Base-by-base conservation (phyloP, 164 flowering plant species). In the Umbilicus rupestris region DNA sequence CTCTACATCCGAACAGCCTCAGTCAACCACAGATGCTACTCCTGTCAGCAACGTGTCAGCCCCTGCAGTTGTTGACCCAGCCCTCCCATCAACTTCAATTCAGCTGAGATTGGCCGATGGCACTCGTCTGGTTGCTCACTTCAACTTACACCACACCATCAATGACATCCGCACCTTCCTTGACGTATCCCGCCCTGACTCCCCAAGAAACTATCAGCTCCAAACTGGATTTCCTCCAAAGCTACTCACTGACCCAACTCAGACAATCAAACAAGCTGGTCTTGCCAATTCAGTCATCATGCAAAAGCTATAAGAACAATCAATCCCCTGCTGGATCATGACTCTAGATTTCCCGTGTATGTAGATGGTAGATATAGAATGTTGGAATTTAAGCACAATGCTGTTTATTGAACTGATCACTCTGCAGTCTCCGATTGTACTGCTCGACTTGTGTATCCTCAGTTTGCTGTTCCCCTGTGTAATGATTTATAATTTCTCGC, bases 161-260 rank as follows among this genome's bases (percentile, higher is more conserved):
- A 77, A 68, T 42, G 89, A 93, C 72, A 81, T 93, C 39, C 91
- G 89, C 17, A 69, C 76, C 63, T 88, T 87, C 77, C 81, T 92
- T 47, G 92, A 91, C 75, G 89, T 97, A 24, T 86, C 95, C 7
- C 82, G 94, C 68, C 89, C 90, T 45, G 85, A 82, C 12, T 78
- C 81, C 30, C 31, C 79, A 12, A 71, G 76, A 60, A 77, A 74
- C 62, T 89, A 87, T 78, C 86, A 83, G 44, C 76, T 94, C 74
- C 99, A 85, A 78, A 68, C 87, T 4, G 96, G 96, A 2, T 94
- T 91, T 71, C 99, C 99, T 71, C 97, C 97, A 37, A 94, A 88
- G 79, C 85, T 66, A 42, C 95, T 94, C 22, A 72, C 76, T 5
- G 95, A 91, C 76, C 76, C 67, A 17, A 70, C 71, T 24, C 88